Conservation (phyloP, 2,329 filamentous ascomycete genomes). For the Cercospora sp. region DNA sequence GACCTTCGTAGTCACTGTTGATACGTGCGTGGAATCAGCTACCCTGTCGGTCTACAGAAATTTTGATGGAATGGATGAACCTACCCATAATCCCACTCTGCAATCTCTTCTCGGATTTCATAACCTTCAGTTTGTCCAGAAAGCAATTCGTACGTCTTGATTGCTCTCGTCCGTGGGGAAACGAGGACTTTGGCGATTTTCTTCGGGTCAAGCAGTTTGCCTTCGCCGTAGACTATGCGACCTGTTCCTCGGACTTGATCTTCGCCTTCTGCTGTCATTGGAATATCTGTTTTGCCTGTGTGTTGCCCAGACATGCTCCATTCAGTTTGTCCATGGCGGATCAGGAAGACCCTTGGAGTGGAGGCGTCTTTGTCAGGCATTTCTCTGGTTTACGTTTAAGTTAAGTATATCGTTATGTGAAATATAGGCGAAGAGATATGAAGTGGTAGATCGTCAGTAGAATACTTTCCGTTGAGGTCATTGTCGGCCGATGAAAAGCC, state of each 20-base stretch:
- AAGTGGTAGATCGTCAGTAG: not conserved
- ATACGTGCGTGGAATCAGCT: constrained; percentile 35
- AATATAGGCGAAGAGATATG: not conserved
- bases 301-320: constrained; percentile 83
- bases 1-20: constrained; percentile 66
- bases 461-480: constrained; percentile 9
- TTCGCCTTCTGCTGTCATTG: constrained; percentile 78
- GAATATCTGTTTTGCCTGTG: constrained; percentile 83
- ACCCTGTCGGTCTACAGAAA: too few species aligned
- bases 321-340: constrained; percentile 92
- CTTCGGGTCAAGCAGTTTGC: constrained; percentile 54
- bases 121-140: constrained; percentile 39
- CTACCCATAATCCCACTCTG: constrained; percentile 79
- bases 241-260: constrained; percentile 55
- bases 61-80: constrained; percentile 28
- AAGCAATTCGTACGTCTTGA: constrained; percentile 52
- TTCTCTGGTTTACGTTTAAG: not conserved
- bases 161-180: constrained; percentile 54
- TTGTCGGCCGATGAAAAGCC: constrained; percentile 7
- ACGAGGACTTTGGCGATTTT: constrained; percentile 52
- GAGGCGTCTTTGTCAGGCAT: constrained; percentile 43
- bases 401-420: not conserved
- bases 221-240: constrained; percentile 51
- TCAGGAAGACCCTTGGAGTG: constrained; percentile 74
- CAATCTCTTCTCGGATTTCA: constrained; percentile 66